phyloP scores from a whole-genome alignment of 345 rosid genomes.

The Salix koriyanagi region DNA sequence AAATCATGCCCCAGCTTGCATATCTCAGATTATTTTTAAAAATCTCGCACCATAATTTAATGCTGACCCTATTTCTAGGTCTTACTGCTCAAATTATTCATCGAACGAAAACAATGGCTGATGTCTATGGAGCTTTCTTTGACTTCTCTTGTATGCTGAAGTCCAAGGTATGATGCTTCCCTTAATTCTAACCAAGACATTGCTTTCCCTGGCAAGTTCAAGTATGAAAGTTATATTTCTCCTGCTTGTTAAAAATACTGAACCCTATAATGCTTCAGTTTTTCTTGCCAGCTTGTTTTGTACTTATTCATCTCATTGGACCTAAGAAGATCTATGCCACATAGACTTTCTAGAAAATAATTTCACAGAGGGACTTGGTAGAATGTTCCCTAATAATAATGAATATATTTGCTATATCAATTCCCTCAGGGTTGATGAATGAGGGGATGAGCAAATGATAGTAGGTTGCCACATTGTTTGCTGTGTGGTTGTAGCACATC shows the following conservation, averaged over 20 bases:
- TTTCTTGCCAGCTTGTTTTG: background rate
- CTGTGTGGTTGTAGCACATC: background rate
- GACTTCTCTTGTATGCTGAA: conserved; percentile 73
- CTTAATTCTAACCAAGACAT: background rate
- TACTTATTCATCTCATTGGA: background rate
- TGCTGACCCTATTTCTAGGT: conserved; percentile 40
- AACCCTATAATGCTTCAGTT: background rate
- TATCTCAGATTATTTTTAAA: background rate
- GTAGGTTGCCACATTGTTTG: background rate
- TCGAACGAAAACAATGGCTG: conserved; percentile 74
- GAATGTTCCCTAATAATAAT: background rate
- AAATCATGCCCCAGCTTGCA: background rate
- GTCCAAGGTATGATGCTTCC: conserved; percentile 45
- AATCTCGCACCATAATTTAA: background rate
- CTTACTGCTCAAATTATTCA: conserved; percentile 84
- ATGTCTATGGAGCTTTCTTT: conserved; percentile 83
- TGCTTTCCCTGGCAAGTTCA: background rate
- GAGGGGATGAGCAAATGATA: background rate
- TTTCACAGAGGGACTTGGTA: background rate
- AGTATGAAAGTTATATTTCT: background rate
- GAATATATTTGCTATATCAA: background rate
- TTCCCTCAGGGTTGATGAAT: background rate
- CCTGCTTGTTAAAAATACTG: background rate
- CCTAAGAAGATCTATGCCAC: background rate
- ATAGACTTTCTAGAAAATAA: background rate